Base-by-base conservation (phyloP, 805 yeast genomes). In the Metschnikowia continentalis region DNA sequence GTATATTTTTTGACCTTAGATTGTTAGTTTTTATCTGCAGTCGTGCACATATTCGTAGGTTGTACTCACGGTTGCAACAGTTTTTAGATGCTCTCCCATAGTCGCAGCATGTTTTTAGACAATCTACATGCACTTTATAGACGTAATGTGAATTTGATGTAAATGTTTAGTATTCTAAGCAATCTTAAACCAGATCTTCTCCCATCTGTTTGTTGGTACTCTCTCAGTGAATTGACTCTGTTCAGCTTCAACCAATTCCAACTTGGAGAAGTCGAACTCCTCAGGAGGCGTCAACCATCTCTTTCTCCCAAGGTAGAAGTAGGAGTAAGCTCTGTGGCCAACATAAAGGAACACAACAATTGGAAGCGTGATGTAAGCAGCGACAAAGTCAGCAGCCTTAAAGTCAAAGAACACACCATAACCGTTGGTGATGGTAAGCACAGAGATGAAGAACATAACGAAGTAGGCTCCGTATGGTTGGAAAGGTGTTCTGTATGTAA, bases 371-470 rank as follows among this genome's bases (percentile, higher is more conserved):
- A 86, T 74, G 66, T 86, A 86, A 8, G 90, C 86, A 30, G 91
- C 90, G 46, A 86, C 68, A 59, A 86, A 86, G 63, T 83, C 47
- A 8, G 90, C 86, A 33, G 91, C 90, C 13, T 72, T 75, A 73
- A 83, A 83, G 17, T 74, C 74, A 53, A 86, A 77, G 66, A 86
- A 85, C 5, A 81, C 84, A 2, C 79, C 83, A 62, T 83, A 86
- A 50, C 91, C 91, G 59, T 86, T 86, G n/a, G 90, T 84, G 42
- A 86, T 47, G 32, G 84, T 70, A 47, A 86, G 61, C n/a, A 86
- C 32, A 5, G 74, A 52, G 50, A 84, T 75, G 54, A 82, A 64
- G 37, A 71, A 57, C 33, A 84, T 66, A 6, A 81, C 76, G 53
- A 78, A 78, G 61, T 78, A 83, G 3, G 86, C 77, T 46, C 83